A percentile compares a stretch with the other conserved stretches of the same genome.
phyloP scores from a whole-genome alignment of 441 rosid species.

The Isatis lusitanica region DNA sequence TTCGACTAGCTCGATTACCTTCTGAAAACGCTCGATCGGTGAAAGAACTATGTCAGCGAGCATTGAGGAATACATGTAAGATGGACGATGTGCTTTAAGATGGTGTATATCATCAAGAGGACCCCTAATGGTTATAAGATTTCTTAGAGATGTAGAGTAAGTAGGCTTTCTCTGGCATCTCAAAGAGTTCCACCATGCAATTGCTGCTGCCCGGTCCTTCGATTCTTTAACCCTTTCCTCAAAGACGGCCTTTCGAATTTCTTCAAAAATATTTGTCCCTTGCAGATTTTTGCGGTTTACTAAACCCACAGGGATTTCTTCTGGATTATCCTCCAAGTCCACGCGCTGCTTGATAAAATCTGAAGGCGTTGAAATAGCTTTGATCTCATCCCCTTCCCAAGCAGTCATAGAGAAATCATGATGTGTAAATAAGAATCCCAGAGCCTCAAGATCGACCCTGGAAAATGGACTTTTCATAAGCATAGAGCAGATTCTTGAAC shows the following conservation, averaged over 20 bases:
- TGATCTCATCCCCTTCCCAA: constrained; percentile 88
- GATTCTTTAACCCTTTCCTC: constrained; percentile 82
- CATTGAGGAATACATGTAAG: constrained; percentile 68
- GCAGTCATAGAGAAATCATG: constrained; percentile 80
- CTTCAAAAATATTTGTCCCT: constrained; percentile 85
- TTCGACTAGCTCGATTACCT: constrained; percentile 82
- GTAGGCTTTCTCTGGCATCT: constrained; percentile 86
- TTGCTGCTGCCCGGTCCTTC: constrained; percentile 73
- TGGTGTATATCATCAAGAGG: constrained; percentile 59
- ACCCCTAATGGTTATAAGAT: constrained; percentile 59
- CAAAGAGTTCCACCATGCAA: constrained; percentile 99
- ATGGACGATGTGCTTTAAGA: constrained; percentile 50
- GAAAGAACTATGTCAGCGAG: constrained; percentile 88
- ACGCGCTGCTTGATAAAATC: constrained; percentile 58
- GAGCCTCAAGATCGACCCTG: constrained; percentile 55
- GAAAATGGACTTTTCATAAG: constrained; percentile 69
- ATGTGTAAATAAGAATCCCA: constrained; percentile 85
- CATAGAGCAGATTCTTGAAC: constrained; percentile 74
- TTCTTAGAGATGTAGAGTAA: constrained; percentile 71
- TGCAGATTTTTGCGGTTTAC: constrained; percentile 45
- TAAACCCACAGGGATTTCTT: constrained; percentile 45
- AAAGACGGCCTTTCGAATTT: constrained; percentile 73
- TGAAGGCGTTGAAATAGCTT: constrained; percentile 75
- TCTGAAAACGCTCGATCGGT: constrained; percentile 85
- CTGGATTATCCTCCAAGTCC: constrained; percentile 40